A percentile compares a stretch with the other conserved stretches of the same genome.
Evolutionary conservation across 2,329 filamentous ascomycete genomes (phyloP).

Genomic region (Fusarium sublunatum): DNA sequence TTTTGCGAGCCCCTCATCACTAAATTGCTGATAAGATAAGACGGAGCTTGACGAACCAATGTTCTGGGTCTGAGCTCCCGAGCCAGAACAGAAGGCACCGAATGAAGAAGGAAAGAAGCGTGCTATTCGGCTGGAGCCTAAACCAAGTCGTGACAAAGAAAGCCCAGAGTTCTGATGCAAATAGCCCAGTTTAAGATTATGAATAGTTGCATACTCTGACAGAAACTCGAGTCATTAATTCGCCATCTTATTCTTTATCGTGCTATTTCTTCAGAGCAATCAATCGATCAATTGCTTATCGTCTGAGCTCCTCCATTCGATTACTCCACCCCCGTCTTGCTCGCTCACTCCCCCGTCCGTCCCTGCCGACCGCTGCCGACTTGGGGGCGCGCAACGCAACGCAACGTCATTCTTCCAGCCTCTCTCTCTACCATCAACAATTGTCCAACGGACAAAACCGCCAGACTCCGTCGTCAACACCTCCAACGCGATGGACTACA

Average conservation of each 20-base stretch:
- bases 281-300: conserved; percentile 1
- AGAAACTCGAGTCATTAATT: neutral
- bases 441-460: conserved; percentile 12
- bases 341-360: conserved; percentile 28
- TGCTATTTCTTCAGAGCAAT: conserved; percentile 17
- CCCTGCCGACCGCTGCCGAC: conserved; percentile 35
- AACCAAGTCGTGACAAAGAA: conserved; percentile 46
- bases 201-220: neutral
- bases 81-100: conserved; percentile 6
- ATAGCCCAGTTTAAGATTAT: neutral
- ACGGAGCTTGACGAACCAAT: conserved; percentile 40
- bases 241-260: neutral
- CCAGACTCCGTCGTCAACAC: conserved; percentile 18
- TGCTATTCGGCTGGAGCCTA: conserved; percentile 35
- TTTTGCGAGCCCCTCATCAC: conserved; percentile 58
- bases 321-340: conserved; percentile 27
- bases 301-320: conserved; percentile 19
- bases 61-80: conserved; percentile 21
- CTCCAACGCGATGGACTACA: conserved; percentile 65
- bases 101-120: neutral
- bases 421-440: conserved; percentile 32
- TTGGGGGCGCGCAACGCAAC: conserved; percentile 40
- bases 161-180: no score
- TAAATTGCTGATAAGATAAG: conserved; percentile 48
- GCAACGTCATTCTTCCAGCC: conserved; percentile 42